These are phyloP conservation scores for Antrodiella citrinella DNA, from an alignment of 768 basidiomycete genomes.

Conservation along the genomic window DNA sequence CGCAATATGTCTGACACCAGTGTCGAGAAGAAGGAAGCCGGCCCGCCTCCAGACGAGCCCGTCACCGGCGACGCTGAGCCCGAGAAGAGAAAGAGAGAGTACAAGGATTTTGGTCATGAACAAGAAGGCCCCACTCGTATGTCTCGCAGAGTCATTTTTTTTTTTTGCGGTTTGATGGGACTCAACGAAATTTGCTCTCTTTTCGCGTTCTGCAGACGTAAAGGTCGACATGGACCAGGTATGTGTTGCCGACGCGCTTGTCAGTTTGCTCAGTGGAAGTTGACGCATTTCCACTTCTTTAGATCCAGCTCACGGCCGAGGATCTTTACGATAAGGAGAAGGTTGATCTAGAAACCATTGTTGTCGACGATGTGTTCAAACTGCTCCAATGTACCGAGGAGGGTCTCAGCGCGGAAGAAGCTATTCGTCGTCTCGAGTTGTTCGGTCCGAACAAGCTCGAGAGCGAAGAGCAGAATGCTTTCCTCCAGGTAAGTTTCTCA, in stretches of 20 bases:
- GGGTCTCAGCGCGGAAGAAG: conserved; percentile 73
- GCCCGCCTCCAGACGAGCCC: conserved; percentile 35
- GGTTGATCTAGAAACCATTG: conserved; percentile 95
- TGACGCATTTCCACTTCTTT: not conserved
- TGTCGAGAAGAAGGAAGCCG: conserved; percentile 60
- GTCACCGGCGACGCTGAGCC: conserved; percentile 23
- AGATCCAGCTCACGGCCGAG: conserved; percentile 87
- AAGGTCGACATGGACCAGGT: conserved; percentile 82
- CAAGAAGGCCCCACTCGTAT: conserved; percentile 53
- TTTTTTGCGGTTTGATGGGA: conserved; percentile 1
- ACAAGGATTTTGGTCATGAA: conserved; percentile 81
- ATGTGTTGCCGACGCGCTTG: not conserved
- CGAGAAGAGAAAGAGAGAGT: conserved; percentile 78
- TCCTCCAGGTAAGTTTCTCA: conserved; percentile 61
- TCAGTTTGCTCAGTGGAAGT: not conserved
- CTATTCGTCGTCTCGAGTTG: conserved; percentile 74
- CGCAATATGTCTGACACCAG: conserved; percentile 30
- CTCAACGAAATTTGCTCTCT: conserved; percentile 3
- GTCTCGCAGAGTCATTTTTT: conserved; percentile 25
- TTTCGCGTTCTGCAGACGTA: conserved; percentile 48
- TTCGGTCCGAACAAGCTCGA: conserved; percentile 97
- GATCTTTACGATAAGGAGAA: conserved; percentile 98
- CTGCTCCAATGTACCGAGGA: conserved; percentile 85
- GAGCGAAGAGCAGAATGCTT: conserved; percentile 80
- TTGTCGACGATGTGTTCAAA: conserved; percentile 94